Percentiles rank a stretch among this genome's conserved stretches.
Conservation (phyloP, 1,284 basidiomycete species). For the Rhodotorula sp. region DNA sequence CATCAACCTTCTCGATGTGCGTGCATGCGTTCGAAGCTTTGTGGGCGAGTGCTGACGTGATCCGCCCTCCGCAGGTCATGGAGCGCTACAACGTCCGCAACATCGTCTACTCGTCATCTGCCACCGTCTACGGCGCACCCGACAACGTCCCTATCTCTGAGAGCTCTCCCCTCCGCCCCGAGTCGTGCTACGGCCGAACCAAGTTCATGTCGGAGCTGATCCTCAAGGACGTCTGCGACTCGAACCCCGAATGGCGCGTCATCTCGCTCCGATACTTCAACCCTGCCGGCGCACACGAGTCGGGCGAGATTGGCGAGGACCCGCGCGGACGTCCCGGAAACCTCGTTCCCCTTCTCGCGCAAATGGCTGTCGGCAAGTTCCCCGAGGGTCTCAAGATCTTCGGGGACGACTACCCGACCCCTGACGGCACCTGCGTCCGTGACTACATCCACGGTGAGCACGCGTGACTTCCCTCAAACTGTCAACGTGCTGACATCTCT, state of each 20-base stretch:
- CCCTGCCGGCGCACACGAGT: conserved; percentile 70
- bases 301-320: conserved; percentile 93
- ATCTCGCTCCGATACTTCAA: conserved; percentile 96
- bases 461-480: neutral
- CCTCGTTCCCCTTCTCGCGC: conserved; percentile 86
- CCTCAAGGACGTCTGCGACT: conserved; percentile 81
- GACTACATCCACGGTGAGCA: conserved; percentile 79
- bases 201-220: conserved; percentile 93
- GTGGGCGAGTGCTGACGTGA: neutral
- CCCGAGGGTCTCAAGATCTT: conserved; percentile 83
- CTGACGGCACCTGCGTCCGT: conserved; percentile 92
- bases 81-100: conserved; percentile 74
- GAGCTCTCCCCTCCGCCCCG: conserved; percentile 78
- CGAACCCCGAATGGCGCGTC: conserved; percentile 72
- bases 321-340: conserved; percentile 93
- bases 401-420: conserved; percentile 96
- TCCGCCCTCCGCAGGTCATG: conserved; percentile 66
- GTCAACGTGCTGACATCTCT: neutral
- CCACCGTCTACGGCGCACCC: conserved; percentile 98
- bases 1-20: conserved; percentile 64
- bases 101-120: conserved; percentile 95
- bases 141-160: conserved; percentile 92
- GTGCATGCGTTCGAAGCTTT: conserved; percentile 14
- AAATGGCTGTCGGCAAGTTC: conserved; percentile 91
- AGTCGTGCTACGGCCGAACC: conserved; percentile 91